Evolutionary conservation across 495 filamentous ascomycete species (phyloP).

Genomic region (Neurospora terricola): DNA sequence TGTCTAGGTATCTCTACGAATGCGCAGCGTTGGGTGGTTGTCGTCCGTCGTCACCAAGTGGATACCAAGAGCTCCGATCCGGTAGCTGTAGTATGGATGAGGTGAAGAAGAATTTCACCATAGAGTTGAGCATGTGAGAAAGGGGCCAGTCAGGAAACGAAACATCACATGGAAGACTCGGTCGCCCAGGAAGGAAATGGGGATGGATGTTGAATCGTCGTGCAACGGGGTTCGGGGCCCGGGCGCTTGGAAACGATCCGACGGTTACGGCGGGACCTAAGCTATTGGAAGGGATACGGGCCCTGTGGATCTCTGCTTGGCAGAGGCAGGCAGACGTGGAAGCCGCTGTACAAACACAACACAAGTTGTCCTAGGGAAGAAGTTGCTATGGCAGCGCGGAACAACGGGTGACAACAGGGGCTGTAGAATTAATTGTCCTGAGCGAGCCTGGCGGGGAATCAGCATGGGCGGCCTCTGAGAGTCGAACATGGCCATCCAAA

Average conservation of each 20-base stretch:
- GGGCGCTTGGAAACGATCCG: neutral
- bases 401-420: neutral
- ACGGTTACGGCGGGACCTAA: neutral
- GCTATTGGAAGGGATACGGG: neutral
- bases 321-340: neutral
- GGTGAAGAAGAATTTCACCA: neutral
- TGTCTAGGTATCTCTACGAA: neutral
- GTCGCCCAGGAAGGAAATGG: neutral
- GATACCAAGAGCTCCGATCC: neutral
- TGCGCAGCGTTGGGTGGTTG: neutral
- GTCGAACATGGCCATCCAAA: neutral
- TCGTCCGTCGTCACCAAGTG: neutral
- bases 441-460: neutral
- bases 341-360: neutral
- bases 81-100: neutral
- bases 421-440: neutral
- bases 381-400: neutral
- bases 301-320: neutral
- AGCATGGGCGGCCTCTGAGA: neutral
- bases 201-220: neutral
- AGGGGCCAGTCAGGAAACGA: neutral
- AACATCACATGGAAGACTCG: neutral
- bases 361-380: neutral
- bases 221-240: neutral
- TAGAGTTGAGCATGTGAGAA: neutral